These are phyloP conservation scores for Hygrophila difformis DNA, from an alignment of 257 asterid genomes.

Conservation along the genomic window DNA sequence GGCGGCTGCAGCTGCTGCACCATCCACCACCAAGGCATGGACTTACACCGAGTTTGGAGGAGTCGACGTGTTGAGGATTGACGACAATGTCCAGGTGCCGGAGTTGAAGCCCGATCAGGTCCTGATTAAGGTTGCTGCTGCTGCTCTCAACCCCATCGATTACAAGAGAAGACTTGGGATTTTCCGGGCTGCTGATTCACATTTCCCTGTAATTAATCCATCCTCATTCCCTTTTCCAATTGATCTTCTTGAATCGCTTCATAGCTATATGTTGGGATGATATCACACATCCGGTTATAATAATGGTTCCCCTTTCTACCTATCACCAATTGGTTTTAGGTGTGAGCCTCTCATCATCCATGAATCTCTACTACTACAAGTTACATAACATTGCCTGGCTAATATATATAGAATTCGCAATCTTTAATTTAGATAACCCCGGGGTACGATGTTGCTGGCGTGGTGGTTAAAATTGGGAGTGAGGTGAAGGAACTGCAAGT, in stretches of 20 bases:
- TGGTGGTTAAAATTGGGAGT: conserved; percentile 76
- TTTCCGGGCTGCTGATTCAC: conserved; percentile 61
- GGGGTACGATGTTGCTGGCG: conserved; percentile 81
- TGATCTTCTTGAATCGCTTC: not conserved
- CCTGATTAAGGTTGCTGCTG: conserved; percentile 68
- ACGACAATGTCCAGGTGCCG: conserved; percentile 41
- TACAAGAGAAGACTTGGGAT: conserved; percentile 63
- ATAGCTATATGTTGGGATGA: too few relatives aligned
- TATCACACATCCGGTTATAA: too few relatives aligned
- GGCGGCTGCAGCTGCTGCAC: too few relatives aligned
- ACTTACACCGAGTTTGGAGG: conserved; percentile 57
- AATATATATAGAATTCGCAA: too few relatives aligned
- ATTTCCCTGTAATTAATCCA: conserved; percentile 53
- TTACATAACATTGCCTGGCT: too few relatives aligned
- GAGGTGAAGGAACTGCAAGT: conserved; percentile 59
- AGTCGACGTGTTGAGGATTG: conserved; percentile 61
- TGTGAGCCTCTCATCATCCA: too few relatives aligned
- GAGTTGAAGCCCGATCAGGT: conserved; percentile 62
- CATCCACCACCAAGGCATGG: conserved; percentile 64
- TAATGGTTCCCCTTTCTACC: too few relatives aligned
- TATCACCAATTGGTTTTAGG: too few relatives aligned
- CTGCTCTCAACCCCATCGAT: conserved; percentile 84
- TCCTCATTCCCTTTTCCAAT: not conserved
- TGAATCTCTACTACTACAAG: too few relatives aligned
- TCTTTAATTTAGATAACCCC: conserved; percentile 69